Evolutionary conservation across 2,329 filamentous ascomycete genomes (phyloP), one percentile per base, ranked within the genome.

Genomic region (Verticillium alfalfae): DNA sequence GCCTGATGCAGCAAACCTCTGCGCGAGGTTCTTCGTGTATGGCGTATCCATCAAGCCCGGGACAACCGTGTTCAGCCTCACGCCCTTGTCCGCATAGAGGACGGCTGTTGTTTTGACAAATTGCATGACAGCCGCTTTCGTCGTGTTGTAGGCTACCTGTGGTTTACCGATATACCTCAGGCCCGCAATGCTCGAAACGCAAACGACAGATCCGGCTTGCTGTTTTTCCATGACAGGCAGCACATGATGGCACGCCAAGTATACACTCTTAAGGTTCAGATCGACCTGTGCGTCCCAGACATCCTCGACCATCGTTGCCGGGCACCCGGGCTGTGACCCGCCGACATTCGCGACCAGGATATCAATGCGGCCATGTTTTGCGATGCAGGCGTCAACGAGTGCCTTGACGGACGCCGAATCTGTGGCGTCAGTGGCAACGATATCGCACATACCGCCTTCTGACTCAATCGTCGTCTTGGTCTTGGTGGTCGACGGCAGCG

Each of bases 341-440:
- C 85, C 86, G 3, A 87, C 85, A 59, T 87, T 87, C 65, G 86
- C 86, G 16, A 88, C 69, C 0, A 88, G 72, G 26, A 88, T 82
- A 64, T 88, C 85, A 60, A 87, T 81, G 6, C 81, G 77, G 9
- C 83, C 83, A 63, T 86, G 79, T 45, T 79, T 80, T 0, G 73
- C 68, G 18, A 84, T 67, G 55, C 83, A 86, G 0, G 78, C 76
- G 38, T 83, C 78, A 3, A 88, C 78, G 0, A 87, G 76, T 0
- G 70, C 69, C 64, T 83, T 80, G 67, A 86, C 83, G 16, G 82
- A 81, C 0, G 71, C 67, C 0, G 79, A 77, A 6, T 79, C 78
- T 0, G 84, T 87, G 2, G 84, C 84, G 66, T 88, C 74, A 15
- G 76, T 75, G 6, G 70, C 75, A 67, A 83, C 71, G 4, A 81